Evolutionary conservation across 345 rosid genomes (phyloP), one percentile per base, ranked within the genome.

Genomic region (Syzygium aqueum): DNA sequence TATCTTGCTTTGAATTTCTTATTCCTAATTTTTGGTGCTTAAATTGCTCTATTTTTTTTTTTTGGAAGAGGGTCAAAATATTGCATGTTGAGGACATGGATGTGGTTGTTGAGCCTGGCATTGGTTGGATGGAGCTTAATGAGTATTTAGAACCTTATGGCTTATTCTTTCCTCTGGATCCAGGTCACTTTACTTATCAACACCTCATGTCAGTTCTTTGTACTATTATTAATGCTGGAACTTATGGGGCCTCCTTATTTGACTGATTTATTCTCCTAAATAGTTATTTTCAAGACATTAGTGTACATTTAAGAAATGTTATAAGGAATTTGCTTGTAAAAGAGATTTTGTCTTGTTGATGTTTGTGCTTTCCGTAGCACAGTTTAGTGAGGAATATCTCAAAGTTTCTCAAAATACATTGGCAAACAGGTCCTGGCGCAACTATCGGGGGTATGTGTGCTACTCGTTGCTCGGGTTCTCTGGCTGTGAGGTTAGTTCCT

Each of bases 401-500:
- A 83, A 83, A 49, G 52, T 85, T 91, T 59, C 23, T 84, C 51
- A 89, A 23, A 67, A 67, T 83, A 50, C 77, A 1, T 87, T 90
- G 49, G 85, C 59, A 65, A 88, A 59, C 95, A 97, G 99, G 98
- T 57, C 99, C 99, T 30, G 98, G 99, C 84, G 99, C 99, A 88
- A 92, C 93, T 84, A 94, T 97, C 33, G 98, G 99, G 77, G 99
- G 99, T 82, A 97, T 96, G 99, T 96, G 98, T 91, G 97, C 99
- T 85, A 96, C 98, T 84, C 98, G 98, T 59, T 97, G 98, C 95
- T 97, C 98, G 84, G 99, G 98, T 84, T 96, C 98, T 90, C 91
- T 97, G 88, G 98, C 99, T 77, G 98, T 95, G 87, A 94, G 98
- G 99, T 97, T 91, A 56, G 63, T 88, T 88, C 50, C 89, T 88